Base-by-base conservation (phyloP, 2,329 filamentous ascomycete species). In the Pestalotiopsis sp. region DNA sequence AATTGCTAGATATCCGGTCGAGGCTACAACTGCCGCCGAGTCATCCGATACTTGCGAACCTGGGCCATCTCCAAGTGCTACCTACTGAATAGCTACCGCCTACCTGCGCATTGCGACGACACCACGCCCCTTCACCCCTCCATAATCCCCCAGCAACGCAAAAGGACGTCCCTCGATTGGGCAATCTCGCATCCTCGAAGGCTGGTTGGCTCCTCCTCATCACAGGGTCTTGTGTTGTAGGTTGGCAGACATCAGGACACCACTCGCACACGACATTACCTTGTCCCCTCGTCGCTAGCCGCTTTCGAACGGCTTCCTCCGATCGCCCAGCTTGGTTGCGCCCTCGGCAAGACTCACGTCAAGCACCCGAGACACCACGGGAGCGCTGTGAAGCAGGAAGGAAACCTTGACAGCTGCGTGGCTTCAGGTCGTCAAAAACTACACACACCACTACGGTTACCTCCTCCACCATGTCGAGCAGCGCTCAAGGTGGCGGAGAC, bases 401-500 rank as follows among this genome's bases (percentile, higher is more conserved):
- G 44, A 61, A 61, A 61, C 58, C 58, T 61, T 35, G 30, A 61
- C 30, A 61, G 58, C 22, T 35, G 24, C 26, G 26, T 39, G 20
- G 24, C 26, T 39, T 52, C 17, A 61, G 58, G 56, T 58, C 26
- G 35, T 61, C 58, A 7, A 71, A 58, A 72, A 68, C 71, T 68
- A 70, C 62, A 70, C 56, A 59, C 70, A 68, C 68, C 67, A 39
- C 63, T 64, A 69, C 59, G 6, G 30, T 35, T 62, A 52, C 44
- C 44, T n/a, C 44, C 65, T 66, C 67, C 78, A 81, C 75, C 76
- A 89, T 89, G 86, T 85, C 87, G 75, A 82, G 78, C 30, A 35
- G 30, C 76, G 80, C 84, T 70, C 83, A 84, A 71, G 82, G 89
- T 81, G 93, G 93, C 83, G 94, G 96, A 82, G 96, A 98, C 89